phyloP scores from a whole-genome alignment of 176 grass and related monocot genomes.

The Triticum timopheevii region DNA sequence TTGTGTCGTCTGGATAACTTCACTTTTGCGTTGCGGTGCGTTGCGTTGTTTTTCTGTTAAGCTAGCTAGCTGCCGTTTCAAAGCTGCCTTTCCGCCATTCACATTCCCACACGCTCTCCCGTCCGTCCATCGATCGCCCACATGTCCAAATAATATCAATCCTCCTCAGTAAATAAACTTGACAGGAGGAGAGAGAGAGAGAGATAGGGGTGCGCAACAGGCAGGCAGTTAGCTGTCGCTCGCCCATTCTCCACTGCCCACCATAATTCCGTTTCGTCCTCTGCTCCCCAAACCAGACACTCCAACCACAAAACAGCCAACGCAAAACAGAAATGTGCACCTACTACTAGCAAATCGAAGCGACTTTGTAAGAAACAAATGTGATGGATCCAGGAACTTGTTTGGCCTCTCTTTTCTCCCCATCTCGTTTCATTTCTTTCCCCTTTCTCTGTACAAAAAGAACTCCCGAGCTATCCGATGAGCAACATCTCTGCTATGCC shows the following conservation, averaged over 20 bases:
- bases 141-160: not conserved
- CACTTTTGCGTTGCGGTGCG: not conserved
- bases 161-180: no score
- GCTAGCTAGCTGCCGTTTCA: not conserved
- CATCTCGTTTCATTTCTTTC: not conserved
- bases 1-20: not conserved
- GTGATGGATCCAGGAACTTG: not conserved
- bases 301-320: constrained; percentile 16
- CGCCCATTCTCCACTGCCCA: constrained; percentile 33
- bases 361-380: not conserved
- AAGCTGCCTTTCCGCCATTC: not conserved
- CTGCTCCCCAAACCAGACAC: not conserved
- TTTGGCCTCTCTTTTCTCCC: not conserved
- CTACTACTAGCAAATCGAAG: not conserved
- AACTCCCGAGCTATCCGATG: not conserved
- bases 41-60: not conserved
- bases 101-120: not conserved
- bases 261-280: constrained; percentile 34
- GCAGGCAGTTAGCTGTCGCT: constrained; percentile 51
- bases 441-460: not conserved
- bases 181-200: no score
- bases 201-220: constrained; percentile 19
- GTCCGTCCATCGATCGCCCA: not conserved
- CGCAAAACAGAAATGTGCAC: constrained; percentile 14
- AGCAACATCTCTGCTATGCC: not conserved